Evolutionary conservation across 2,329 filamentous ascomycete genomes (phyloP).

Genomic region (Cladosporium sp.): DNA sequence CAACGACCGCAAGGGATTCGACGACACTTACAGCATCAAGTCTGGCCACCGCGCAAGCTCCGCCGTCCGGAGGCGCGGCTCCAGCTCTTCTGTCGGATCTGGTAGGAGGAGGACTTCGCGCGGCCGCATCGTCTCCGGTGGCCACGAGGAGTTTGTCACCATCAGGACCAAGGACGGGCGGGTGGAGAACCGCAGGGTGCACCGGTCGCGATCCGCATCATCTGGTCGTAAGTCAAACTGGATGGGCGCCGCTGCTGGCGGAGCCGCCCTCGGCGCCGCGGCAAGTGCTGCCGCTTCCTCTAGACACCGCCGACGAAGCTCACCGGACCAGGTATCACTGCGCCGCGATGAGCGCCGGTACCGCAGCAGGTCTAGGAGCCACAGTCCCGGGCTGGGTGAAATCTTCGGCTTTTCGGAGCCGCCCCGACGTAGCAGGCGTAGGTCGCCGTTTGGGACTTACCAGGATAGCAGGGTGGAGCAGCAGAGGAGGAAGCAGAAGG

Average conservation of each 20-base stretch:
- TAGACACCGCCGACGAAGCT: conserved; percentile 13
- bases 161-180: conserved; percentile 28
- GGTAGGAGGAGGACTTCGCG: conserved; percentile 16
- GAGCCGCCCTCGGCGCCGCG: conserved; percentile 22
- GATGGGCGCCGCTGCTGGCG: conserved; percentile 18
- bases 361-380: conserved; percentile 38
- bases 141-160: conserved; percentile 19
- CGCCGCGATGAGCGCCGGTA: conserved; percentile 24
- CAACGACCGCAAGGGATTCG: conserved; percentile 47
- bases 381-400: conserved; percentile 22
- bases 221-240: conserved; percentile 27
- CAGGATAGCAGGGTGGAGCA: conserved; percentile 20
- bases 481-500: conserved; percentile 33
- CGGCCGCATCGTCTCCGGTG: conserved; percentile 16
- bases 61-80: conserved; percentile 25
- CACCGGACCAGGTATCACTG: conserved; percentile 18
- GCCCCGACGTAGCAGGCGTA: conserved; percentile 6
- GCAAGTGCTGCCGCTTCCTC: conserved; percentile 16
- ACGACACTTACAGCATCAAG: conserved; percentile 55
- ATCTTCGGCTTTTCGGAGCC: conserved; percentile 19
- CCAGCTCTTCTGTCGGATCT: conserved; percentile 27
- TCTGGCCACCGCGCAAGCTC: conserved; percentile 43
- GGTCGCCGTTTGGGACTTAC: conserved; percentile 12
- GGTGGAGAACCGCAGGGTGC: conserved; percentile 22
- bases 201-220: conserved; percentile 30